Percentiles rank a stretch among this genome's conserved stretches.
Conservation (phyloP, 306 rosid genomes). For the Cyamopsis tetragonoloba region DNA sequence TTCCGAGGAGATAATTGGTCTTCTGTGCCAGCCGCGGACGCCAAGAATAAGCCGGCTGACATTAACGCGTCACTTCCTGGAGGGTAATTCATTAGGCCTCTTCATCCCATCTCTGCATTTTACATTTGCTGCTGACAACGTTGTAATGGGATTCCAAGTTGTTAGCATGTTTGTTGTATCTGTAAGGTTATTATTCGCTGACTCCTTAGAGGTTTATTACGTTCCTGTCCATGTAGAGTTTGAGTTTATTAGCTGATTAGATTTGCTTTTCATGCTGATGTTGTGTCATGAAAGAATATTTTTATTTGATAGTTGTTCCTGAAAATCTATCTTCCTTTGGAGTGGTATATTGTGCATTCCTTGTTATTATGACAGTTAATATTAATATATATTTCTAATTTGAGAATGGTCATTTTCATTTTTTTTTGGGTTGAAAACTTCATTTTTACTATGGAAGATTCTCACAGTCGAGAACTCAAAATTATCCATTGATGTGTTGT, state of each 20-base stretch:
- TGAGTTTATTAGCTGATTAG: conserved; percentile 45
- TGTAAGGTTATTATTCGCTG: conserved; percentile 39
- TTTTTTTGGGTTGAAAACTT: too few species aligned
- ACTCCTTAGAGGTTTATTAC: conserved; percentile 25
- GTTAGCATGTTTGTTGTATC: conserved; percentile 41
- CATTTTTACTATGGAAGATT: too few species aligned
- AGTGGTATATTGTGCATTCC: conserved; percentile 37
- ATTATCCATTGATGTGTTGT: too few species aligned
- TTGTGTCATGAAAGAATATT: conserved; percentile 45
- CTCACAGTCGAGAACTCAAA: too few species aligned
- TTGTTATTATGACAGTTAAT: not conserved
- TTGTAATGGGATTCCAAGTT: conserved; percentile 34
- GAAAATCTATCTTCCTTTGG: conserved; percentile 33
- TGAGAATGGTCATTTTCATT: not conserved
- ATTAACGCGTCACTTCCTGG: conserved; percentile 64
- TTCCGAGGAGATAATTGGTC: conserved; percentile 75
- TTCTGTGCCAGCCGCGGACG: conserved; percentile 48
- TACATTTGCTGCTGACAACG: conserved; percentile 36
- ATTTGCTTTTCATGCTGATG: conserved; percentile 29
- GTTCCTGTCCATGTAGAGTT: conserved; percentile 28
- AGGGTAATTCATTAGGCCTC: conserved; percentile 32
- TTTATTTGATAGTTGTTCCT: conserved; percentile 43
- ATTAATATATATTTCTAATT: conserved; percentile 11
- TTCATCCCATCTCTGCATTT: not conserved
- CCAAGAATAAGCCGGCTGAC: conserved; percentile 61